Percentiles rank a stretch among this genome's conserved stretches.
Conservation (phyloP, 805 yeast species). For the Saturnispora sanitii region DNA sequence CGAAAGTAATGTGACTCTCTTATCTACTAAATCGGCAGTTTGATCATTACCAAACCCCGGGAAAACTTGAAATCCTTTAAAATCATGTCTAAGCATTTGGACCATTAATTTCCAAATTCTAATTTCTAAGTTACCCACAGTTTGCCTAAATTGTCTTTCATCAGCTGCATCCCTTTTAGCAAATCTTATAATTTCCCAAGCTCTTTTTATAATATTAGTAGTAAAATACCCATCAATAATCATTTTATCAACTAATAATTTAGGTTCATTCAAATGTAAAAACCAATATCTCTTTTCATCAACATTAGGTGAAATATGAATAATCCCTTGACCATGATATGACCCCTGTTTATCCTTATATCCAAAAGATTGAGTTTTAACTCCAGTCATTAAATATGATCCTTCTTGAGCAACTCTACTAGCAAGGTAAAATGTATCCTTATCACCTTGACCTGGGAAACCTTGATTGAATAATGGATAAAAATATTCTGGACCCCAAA, state of each 20-base stretch:
- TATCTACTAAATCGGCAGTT: conserved; percentile 17
- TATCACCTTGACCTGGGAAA: conserved; percentile 71
- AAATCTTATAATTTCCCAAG: conserved; percentile 23
- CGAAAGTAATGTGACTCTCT: conserved; percentile 13
- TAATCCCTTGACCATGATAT: conserved; percentile 25
- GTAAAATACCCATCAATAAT: conserved; percentile 15
- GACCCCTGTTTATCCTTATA: conserved; percentile 18
- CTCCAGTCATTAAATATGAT: conserved; percentile 21
- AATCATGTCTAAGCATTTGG: conserved; percentile 18
- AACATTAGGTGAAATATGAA: conserved; percentile 23
- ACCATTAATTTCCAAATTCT: conserved; percentile 20
- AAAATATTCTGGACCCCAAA: conserved; percentile 55
- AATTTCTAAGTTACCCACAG: conserved; percentile 20
- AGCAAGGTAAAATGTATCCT: conserved; percentile 66
- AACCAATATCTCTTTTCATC: conserved; percentile 19
- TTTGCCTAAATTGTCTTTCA: conserved; percentile 13
- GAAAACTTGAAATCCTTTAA: conserved; percentile 21
- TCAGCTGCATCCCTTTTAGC: conserved; percentile 23
- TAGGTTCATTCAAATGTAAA: conserved; percentile 27
- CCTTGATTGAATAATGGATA: conserved; percentile 65
- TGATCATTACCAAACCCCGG: conserved; percentile 20
- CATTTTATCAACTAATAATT: conserved; percentile 18
- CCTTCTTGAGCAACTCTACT: conserved; percentile 36
- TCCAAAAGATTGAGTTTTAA: conserved; percentile 25
- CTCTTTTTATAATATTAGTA: conserved; percentile 15